Evolutionary conservation across 2,329 filamentous ascomycete species (phyloP).

Genomic region (Trichoderma endophyticum): DNA sequence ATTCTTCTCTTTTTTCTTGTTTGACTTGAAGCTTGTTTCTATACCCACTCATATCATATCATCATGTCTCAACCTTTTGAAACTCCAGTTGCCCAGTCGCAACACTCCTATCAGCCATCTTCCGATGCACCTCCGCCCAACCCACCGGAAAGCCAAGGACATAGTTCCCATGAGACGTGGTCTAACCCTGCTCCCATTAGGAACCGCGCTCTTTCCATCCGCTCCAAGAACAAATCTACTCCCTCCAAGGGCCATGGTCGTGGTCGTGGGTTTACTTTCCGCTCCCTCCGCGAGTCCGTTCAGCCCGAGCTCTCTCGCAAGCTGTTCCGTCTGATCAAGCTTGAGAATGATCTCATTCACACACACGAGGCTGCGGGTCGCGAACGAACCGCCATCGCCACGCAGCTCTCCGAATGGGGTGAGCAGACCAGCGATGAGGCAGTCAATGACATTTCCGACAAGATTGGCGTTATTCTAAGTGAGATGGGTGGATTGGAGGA

Average conservation of each 20-base stretch:
- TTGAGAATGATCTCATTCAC: constrained; percentile 81
- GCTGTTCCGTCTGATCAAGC: constrained; percentile 91
- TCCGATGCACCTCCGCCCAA: constrained; percentile 29
- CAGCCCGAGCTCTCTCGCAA: constrained; percentile 87
- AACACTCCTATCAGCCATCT: constrained; percentile 25
- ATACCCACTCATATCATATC: background rate
- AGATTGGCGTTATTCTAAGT: constrained; percentile 85
- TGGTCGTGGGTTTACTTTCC: constrained; percentile 68
- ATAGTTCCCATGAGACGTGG: constrained; percentile 18
- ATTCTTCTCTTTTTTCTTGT: background rate
- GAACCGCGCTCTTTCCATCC: constrained; percentile 72
- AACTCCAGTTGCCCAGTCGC: background rate
- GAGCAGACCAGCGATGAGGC: constrained; percentile 85
- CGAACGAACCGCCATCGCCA: constrained; percentile 80
- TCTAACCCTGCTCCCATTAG: constrained; percentile 41
- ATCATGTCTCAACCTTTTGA: constrained; percentile 12
- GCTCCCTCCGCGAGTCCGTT: constrained; percentile 76
- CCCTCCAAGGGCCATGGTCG: background rate
- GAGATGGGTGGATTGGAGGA: constrained; percentile 96
- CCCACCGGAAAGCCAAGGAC: constrained; percentile 19
- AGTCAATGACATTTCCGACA: constrained; percentile 88
- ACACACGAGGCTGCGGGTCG: constrained; percentile 81
- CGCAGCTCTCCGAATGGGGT: constrained; percentile 94
- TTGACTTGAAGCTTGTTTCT: background rate
- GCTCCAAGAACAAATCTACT: constrained; percentile 49